Evolutionary conservation across 176 grass and related monocot genomes (phyloP).

Genomic region (Zoysia pacifica): DNA sequence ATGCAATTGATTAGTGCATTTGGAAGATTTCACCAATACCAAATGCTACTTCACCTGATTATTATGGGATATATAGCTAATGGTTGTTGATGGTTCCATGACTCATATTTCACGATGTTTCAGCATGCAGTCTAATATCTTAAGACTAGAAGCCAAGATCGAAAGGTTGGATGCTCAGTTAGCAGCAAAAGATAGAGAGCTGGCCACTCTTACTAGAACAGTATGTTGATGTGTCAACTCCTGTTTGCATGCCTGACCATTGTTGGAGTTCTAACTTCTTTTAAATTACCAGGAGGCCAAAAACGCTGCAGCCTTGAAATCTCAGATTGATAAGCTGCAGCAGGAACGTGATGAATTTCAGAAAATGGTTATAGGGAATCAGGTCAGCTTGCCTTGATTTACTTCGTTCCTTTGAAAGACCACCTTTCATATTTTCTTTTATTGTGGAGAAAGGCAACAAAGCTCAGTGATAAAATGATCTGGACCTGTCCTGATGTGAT

Average conservation of each 20-base stretch:
- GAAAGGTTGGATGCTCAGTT: constrained; percentile 98
- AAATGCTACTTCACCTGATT: too few relatives aligned
- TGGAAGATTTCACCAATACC: constrained; percentile 13
- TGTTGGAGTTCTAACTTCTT: constrained; percentile 38
- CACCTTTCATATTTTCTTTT: constrained; percentile 22
- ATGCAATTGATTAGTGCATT: constrained; percentile 19
- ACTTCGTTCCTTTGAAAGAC: background rate
- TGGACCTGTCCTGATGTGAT: constrained; percentile 29
- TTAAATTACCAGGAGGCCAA: constrained; percentile 76
- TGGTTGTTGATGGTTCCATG: background rate
- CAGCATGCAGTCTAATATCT: constrained; percentile 89
- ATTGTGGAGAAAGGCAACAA: background rate
- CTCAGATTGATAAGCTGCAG: constrained; percentile 94
- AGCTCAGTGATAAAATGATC: constrained; percentile 3
- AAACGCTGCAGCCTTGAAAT: constrained; percentile 76
- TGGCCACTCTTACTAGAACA: constrained; percentile 82
- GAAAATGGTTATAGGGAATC: constrained; percentile 99
- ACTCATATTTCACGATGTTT: constrained; percentile 34
- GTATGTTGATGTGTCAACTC: constrained; percentile 41
- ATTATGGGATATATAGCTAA: too few relatives aligned
- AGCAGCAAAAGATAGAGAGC: constrained; percentile 91
- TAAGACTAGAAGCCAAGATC: constrained; percentile 90
- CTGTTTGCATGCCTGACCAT: constrained; percentile 25
- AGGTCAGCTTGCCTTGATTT: constrained; percentile 51
- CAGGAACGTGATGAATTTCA: constrained; percentile 98